Evolutionary conservation across 805 yeast genomes (phyloP), one percentile per base, ranked within the genome.

Genomic region (Saturnispora kantuleensis): DNA sequence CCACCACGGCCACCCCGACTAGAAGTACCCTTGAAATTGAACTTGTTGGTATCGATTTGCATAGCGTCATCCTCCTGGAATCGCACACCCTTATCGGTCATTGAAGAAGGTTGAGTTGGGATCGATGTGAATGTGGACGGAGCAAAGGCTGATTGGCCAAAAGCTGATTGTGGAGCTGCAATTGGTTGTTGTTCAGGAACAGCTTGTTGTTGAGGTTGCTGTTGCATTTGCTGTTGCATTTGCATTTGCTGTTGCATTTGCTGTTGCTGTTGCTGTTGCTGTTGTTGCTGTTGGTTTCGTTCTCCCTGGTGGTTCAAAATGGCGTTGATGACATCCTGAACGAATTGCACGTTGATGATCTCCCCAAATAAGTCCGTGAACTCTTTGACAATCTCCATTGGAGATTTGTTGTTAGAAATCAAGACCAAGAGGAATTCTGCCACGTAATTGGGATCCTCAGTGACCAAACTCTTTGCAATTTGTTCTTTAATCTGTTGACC

Each of bases 341-440:
- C 71, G 46, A 83, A 81, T 10, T 62, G 67, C 39, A 67, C 70
- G 47, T 78, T 71, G n/a, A 81, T 75, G 6, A 75, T 76, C 35
- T 74, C 72, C 44, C 81, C 82, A 49, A 81, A 77, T 41, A 83
- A 64, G 37, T 76, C 73, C 31, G 74, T 66, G 29, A 84, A 69
- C 56, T 84, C 93, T 15, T 63, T 64, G 15, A 73, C 70, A 31
- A 83, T 79, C 43, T 79, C 83, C 13, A 67, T 70, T 10, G 81
- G 73, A 5, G 77, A 65, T 55, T 81, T 77, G 53, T 81, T 79
- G 52, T 81, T 81, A 11, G 81, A 79, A 49, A 84, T 80, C 59
- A 84, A 66, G 37, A 82, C 72, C n/a, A 79, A 71, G 46, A 84
- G 77, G 56, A 75, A 84, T 60, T 84, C 93, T 11, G 93, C 84